Percentiles rank a stretch among this genome's conserved stretches.
Evolutionary conservation across 306 rosid genomes (phyloP).

Genomic region (cucumber (Cucumis sativus)): DNA sequence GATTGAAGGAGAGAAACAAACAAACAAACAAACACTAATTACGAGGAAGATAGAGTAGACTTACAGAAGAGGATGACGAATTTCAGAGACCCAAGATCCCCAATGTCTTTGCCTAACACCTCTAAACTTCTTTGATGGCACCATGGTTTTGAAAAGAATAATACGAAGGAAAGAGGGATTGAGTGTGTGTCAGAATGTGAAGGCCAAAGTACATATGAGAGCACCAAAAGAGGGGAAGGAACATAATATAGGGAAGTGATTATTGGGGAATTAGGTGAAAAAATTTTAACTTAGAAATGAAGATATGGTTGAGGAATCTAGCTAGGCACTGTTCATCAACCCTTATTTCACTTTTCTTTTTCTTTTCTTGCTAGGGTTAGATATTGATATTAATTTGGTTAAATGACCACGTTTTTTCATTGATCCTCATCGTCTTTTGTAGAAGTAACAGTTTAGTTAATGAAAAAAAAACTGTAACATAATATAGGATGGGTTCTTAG

Average conservation of each 20-base stretch:
- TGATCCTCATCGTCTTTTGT: too few relatives aligned
- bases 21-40: too few relatives aligned
- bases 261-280: neutral
- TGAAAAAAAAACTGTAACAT: too few relatives aligned
- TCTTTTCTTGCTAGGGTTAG: too few relatives aligned
- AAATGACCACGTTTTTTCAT: too few relatives aligned
- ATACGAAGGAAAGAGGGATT: neutral
- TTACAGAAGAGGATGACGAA: constrained; percentile 44
- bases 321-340: neutral
- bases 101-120: constrained; percentile 46
- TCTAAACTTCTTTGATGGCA: constrained; percentile 36
- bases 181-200: neutral
- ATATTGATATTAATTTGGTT: too few relatives aligned
- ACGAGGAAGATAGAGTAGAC: neutral
- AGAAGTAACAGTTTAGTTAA: too few relatives aligned
- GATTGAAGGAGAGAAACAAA: neutral
- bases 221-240: constrained; percentile 1
- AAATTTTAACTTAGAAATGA: neutral
- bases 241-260: neutral
- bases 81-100: constrained; percentile 53
- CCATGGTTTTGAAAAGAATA: constrained; percentile 12
- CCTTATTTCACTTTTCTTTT: neutral
- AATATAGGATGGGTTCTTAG: too few relatives aligned
- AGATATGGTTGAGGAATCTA: neutral
- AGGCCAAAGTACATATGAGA: neutral